phyloP scores from a whole-genome alignment of 257 asterid species.

The Fraxinus excelsior region DNA sequence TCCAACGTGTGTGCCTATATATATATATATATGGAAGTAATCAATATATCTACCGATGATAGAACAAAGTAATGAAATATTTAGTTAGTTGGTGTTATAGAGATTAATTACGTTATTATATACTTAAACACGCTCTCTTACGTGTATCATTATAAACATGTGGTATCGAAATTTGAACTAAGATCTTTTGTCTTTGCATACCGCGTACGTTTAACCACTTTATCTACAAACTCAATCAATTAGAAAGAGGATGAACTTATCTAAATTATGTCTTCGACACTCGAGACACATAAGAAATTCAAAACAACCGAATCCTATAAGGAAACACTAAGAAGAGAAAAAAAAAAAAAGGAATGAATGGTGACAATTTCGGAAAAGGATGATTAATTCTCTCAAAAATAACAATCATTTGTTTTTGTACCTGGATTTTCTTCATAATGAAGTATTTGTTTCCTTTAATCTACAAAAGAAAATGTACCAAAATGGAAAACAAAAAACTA shows the following conservation, averaged over 20 bases:
- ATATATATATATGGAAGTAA: too few species aligned
- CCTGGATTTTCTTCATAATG: not conserved
- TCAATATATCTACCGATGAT: too few species aligned
- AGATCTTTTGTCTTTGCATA: not conserved
- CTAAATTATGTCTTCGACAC: too few species aligned
- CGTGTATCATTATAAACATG: not conserved
- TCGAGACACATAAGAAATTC: not conserved
- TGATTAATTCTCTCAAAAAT: not conserved
- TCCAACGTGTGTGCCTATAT: not conserved
- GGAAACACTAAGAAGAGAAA: not conserved
- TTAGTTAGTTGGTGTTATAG: not conserved
- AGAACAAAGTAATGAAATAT: not conserved
- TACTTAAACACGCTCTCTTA: not conserved
- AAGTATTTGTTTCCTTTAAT: not conserved
- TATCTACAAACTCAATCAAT: not conserved
- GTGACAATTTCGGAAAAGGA: not conserved
- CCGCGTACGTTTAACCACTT: too few species aligned
- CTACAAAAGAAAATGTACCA: conserved; percentile 16
- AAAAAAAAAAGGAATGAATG: not conserved
- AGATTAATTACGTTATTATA: too few species aligned
- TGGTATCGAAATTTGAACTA: too few species aligned
- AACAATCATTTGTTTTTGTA: not conserved
- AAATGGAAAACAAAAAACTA: conserved; percentile 26
- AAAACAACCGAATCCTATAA: not conserved
- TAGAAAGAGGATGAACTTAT: too few species aligned